These are phyloP conservation scores for Salix dunnii DNA, from an alignment of 345 rosid species.

Conservation along the genomic window DNA sequence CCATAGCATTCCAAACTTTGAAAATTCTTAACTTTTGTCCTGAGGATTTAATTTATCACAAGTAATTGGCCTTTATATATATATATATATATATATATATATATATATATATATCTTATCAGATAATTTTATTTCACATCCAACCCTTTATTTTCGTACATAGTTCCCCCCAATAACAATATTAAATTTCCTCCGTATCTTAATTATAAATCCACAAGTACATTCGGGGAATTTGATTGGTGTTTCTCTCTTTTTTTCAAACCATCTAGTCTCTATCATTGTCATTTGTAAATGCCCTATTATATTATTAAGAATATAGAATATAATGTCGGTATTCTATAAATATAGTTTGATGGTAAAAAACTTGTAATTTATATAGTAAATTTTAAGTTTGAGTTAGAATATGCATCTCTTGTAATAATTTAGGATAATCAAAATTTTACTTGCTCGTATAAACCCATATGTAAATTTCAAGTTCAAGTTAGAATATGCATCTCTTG, in stretches of 20 bases:
- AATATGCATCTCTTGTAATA: accelerated
- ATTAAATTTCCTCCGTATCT: not conserved
- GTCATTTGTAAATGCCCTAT: too few species aligned
- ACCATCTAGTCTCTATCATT: not conserved
- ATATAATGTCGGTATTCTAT: too few species aligned
- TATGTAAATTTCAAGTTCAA: too few species aligned
- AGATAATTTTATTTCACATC: not conserved
- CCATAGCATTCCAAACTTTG: not conserved
- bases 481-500: accelerated
- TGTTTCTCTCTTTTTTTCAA: too few species aligned
- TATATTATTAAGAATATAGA: too few species aligned
- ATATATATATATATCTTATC: too few species aligned
- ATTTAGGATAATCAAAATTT: too few species aligned
- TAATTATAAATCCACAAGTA: not conserved
- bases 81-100: too few species aligned
- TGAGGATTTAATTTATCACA: not conserved
- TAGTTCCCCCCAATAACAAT: not conserved
- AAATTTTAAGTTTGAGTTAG: too few species aligned
- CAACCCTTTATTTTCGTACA: not conserved
- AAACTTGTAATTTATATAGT: accelerated
- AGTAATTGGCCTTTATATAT: not conserved
- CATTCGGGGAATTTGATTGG: too few species aligned
- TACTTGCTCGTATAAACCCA: too few species aligned
- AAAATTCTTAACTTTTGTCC: not conserved
- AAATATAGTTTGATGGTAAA: accelerated